Conservation (phyloP, 1,284 basidiomycete genomes). For the Takashimella koratensis region DNA sequence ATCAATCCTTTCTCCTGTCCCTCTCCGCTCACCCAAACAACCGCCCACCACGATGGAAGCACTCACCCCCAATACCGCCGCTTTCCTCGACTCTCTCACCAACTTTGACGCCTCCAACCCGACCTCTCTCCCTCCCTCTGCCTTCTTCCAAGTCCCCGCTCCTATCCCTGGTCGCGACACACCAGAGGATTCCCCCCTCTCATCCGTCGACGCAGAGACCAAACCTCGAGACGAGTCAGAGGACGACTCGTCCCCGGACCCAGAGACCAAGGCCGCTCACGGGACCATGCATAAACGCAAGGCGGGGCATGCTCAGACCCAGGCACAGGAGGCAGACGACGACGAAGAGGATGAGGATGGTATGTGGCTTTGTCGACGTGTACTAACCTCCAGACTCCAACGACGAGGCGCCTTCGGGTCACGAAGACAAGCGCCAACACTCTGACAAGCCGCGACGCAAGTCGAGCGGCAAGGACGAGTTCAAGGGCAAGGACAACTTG, state of each 20-base stretch:
- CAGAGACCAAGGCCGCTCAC: not conserved
- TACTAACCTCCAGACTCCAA: constrained; percentile 24
- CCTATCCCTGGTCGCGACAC: constrained; percentile 31
- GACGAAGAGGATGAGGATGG: constrained; percentile 39
- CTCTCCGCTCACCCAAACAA: not conserved
- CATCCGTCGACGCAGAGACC: constrained; percentile 11
- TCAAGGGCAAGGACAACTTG: constrained; percentile 13
- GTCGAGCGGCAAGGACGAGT: constrained; percentile 10
- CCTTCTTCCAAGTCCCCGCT: constrained; percentile 38
- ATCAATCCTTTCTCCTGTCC: not conserved
- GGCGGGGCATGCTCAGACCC: constrained; percentile 15
- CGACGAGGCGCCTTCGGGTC: constrained; percentile 27
- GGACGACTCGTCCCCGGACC: not conserved
- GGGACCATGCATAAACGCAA: constrained; percentile 33
- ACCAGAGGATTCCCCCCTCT: constrained; percentile 37
- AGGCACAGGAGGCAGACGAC: constrained; percentile 5
- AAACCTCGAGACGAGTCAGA: not conserved
- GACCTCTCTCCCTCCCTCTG: constrained; percentile 36
- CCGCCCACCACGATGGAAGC: constrained; percentile 21
- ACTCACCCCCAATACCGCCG: constrained; percentile 43
- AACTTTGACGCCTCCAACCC: constrained; percentile 12
- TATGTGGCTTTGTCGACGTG: not conserved
- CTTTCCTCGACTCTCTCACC: constrained; percentile 40
- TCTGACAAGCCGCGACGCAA: constrained; percentile 17
- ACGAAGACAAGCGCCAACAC: constrained; percentile 44